Evolutionary conservation across 192 early-diverging fungal genomes (phyloP).

Genomic region (Backusella macrospora): DNA sequence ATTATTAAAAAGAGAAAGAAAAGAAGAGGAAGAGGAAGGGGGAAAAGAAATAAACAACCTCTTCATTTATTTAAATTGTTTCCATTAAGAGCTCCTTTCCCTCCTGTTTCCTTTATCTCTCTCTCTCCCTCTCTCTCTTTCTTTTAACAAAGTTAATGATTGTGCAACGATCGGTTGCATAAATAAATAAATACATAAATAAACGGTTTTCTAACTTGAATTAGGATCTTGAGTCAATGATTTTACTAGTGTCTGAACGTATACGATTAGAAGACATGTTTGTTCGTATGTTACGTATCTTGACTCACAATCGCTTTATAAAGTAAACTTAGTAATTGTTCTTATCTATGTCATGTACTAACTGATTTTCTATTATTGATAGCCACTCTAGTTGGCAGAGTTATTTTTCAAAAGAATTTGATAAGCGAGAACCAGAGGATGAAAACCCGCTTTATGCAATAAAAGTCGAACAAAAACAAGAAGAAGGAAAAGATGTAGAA

Average conservation of each 20-base stretch:
- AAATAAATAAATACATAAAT: background rate
- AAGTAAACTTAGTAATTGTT: constrained; percentile 34
- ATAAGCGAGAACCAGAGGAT: constrained; percentile 38
- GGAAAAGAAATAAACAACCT: background rate
- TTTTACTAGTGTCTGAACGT: constrained; percentile 47
- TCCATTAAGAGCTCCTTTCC: background rate
- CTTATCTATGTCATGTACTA: background rate
- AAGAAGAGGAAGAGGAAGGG: background rate
- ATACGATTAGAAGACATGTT: constrained; percentile 47
- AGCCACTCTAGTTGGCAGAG: constrained; percentile 33
- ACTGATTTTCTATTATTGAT: background rate
- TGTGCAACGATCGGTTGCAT: constrained; percentile 31
- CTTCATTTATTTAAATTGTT: background rate
- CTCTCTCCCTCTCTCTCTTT: background rate
- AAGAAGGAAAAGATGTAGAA: constrained; percentile 11
- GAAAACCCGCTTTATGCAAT: constrained; percentile 40
- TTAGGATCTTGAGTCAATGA: constrained; percentile 55
- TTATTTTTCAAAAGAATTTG: constrained; percentile 28
- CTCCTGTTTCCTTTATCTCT: background rate
- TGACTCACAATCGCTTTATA: constrained; percentile 49
- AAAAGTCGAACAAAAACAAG: constrained; percentile 5
- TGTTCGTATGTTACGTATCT: constrained; percentile 48
- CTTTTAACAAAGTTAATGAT: background rate
- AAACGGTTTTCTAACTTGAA: constrained; percentile 13
- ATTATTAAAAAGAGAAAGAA: background rate